Base-by-base conservation (phyloP, 2,329 filamentous ascomycete genomes). In the Trichoderma sp. region DNA sequence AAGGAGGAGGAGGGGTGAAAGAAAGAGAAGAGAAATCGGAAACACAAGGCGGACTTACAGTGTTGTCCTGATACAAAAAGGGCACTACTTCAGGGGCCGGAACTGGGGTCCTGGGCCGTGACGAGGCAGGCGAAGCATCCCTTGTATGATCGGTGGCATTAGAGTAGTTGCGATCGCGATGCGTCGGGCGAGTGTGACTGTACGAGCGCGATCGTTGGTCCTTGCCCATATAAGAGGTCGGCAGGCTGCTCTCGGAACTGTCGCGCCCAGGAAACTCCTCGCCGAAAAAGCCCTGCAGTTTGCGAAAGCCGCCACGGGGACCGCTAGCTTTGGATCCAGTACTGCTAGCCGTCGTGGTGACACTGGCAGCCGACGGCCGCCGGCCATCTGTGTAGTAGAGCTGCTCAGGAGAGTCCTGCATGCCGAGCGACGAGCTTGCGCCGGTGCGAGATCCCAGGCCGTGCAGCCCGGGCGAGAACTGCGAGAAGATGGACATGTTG, bases 31-130 rank as follows among this genome's bases (percentile, higher is more conserved):
- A 67, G 69, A 25, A 34, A 72, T 75, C 68, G 63, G 70, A 72
- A 70, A 71, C 67, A 71, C 60, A 70, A 70, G 67, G 68, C 68
- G 66, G 70, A 85, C 89, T 83, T 78, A 92, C 90, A 82, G 92
- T 77, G 68, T 80, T 80, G 69, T 95, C 92, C 79, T 98, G 95
- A 77, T 95, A 98, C 70, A 97, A 86, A 85, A 97, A 99, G n/a
- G 95, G 95, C 45, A 97, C 95, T 68, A 99, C 93, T 79, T 98
- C 94, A 75, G 92, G 95, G 13, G 92, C 92, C 50, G 92, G 92
- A 61, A 93, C 84, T 13, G 94, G 93, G n/a, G 92, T 97, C 73
- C 91, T 87, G 57, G 94, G 92, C 72, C 92, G 86, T 32, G 91
- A 93, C 35, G 87, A 88, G 63, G 87, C 86, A 48, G 93, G 93